phyloP scores from a whole-genome alignment of 164 flowering plant species.

The Annona squamosa region DNA sequence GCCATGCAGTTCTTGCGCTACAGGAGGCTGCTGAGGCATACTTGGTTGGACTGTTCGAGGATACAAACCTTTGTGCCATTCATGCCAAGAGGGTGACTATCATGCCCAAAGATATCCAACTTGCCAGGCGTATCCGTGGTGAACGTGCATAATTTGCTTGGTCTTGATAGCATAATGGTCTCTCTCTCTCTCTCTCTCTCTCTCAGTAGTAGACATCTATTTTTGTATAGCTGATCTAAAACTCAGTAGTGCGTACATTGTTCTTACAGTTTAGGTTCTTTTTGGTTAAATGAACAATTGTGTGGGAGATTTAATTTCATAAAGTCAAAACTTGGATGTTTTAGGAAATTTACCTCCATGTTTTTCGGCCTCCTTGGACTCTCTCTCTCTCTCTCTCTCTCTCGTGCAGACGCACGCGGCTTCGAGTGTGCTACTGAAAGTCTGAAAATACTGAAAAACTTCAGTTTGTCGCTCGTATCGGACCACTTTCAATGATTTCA shows the following conservation, averaged over 20 bases:
- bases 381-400: too few species aligned
- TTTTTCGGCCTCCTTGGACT: too few species aligned
- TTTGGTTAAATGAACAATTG: too few species aligned
- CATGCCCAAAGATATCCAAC: slow-evolving; percentile 16
- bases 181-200: neutral
- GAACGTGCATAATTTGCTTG: slow-evolving; percentile 10
- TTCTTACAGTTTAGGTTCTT: too few species aligned
- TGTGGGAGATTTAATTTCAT: too few species aligned
- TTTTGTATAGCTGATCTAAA: neutral
- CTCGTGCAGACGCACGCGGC: too few species aligned
- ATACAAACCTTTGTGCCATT: slow-evolving; percentile 13
- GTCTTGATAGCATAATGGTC: neutral
- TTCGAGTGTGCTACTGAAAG: too few species aligned
- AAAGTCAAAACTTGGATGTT: too few species aligned
- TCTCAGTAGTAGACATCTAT: neutral
- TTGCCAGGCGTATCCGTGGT: slow-evolving; percentile 12
- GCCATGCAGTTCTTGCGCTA: slow-evolving; percentile 21
- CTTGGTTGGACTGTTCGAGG: slow-evolving; percentile 13
- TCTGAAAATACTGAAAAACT: too few species aligned
- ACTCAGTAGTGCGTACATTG: neutral
- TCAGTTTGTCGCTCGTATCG: too few species aligned
- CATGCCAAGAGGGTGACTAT: slow-evolving; percentile 16
- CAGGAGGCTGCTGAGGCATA: slow-evolving; percentile 14
- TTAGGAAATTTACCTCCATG: too few species aligned
- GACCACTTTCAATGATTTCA: too few species aligned